These are phyloP conservation scores for Hibiscus trionum DNA, from an alignment of 345 rosid genomes.

Conservation along the genomic window DNA sequence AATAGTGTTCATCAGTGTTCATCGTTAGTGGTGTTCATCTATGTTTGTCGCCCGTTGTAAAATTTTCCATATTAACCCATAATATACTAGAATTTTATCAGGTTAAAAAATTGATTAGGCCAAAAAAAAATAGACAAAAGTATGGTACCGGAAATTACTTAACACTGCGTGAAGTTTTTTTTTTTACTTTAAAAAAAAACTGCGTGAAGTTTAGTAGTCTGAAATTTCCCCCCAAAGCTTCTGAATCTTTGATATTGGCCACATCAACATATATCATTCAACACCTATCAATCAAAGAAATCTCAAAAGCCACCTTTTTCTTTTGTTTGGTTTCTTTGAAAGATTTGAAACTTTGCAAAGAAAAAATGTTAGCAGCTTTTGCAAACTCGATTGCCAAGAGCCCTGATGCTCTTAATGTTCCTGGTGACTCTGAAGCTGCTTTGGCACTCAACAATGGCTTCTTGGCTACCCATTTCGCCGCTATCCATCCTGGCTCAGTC, in stretches of 20 bases:
- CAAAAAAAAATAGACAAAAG: no score
- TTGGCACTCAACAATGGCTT: conserved; percentile 59
- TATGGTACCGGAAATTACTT: no score
- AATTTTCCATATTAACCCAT: no score
- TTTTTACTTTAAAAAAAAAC: background rate
- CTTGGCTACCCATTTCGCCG: conserved; percentile 52
- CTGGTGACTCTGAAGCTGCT: conserved; percentile 28
- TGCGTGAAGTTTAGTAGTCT: background rate
- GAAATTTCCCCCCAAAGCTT: no score
- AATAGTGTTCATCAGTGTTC: no score
- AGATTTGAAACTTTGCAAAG: background rate
- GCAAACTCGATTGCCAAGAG: conserved; percentile 75
- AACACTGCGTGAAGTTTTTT: no score
- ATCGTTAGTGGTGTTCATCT: no score
- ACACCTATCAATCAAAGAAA: background rate
- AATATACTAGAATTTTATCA: no score
- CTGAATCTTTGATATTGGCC: background rate
- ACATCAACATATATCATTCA: background rate
- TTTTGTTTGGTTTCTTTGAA: background rate
- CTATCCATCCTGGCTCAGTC: conserved; percentile 47
- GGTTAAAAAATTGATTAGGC: no score
- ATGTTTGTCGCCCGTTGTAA: no score
- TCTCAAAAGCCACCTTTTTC: background rate
- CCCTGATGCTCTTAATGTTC: conserved; percentile 51
- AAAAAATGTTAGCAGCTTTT: conserved; percentile 77